phyloP scores from a whole-genome alignment of 2,329 filamentous ascomycete genomes.

The Pseudogymnoascus verrucosus region DNA sequence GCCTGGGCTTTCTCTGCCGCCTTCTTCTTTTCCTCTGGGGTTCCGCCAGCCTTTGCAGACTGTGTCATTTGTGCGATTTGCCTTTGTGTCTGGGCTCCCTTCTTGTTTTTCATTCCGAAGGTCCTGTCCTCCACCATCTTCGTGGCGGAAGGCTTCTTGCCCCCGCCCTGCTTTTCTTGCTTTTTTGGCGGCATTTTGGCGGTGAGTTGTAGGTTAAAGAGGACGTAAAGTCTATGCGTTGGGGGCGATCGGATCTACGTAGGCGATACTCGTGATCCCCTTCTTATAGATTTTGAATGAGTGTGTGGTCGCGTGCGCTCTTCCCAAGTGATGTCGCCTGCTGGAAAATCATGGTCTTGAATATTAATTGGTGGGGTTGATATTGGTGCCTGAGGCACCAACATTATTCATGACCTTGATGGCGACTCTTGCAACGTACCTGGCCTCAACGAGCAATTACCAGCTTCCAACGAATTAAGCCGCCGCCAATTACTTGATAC shows the following conservation, averaged over 20 bases:
- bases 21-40: constrained; percentile 80
- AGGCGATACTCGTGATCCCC: constrained; percentile 6
- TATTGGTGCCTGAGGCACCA: neutral
- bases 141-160: constrained; percentile 47
- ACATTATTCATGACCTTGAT: constrained; percentile 5
- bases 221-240: neutral
- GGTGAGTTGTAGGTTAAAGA: constrained; percentile 13
- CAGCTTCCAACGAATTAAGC: neutral
- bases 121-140: constrained; percentile 78
- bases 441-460: constrained; percentile 3
- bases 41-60: constrained; percentile 65
- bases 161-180: constrained; percentile 39
- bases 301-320: constrained; percentile 7
- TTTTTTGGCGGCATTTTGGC: constrained; percentile 68
- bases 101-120: constrained; percentile 99
- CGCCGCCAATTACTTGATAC: neutral
- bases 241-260: neutral
- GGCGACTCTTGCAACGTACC: constrained; percentile 4
- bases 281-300: constrained; percentile 9
- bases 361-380: constrained; percentile 10
- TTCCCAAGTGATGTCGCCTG: constrained; percentile 6
- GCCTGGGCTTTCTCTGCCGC: constrained; percentile 58
- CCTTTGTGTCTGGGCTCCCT: constrained; percentile 82
- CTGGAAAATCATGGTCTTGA: constrained; percentile 10
- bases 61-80: constrained; percentile 77